Percentiles rank a stretch among this genome's conserved stretches.
Conservation (phyloP, 257 asterid species). For the Gardenia jasminoides region DNA sequence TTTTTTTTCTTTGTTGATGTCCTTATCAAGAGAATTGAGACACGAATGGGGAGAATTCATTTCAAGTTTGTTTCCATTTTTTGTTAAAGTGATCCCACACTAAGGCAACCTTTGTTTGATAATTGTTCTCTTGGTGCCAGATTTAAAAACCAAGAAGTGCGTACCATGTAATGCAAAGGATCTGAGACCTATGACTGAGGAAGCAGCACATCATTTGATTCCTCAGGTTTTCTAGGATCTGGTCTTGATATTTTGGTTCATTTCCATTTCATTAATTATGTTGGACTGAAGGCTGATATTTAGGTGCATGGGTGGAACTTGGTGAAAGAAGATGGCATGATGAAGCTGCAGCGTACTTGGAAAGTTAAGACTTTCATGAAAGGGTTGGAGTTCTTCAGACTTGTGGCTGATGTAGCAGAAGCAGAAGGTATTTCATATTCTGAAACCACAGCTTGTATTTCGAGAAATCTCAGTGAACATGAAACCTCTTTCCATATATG, state of each 20-base stretch:
- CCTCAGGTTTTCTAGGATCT: conserved; percentile 23
- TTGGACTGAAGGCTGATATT: neutral
- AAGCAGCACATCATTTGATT: conserved; percentile 34
- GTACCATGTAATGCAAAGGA: conserved; percentile 37
- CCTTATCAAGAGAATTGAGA: neutral
- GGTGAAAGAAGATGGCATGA: conserved; percentile 55
- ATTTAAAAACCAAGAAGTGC: conserved; percentile 80
- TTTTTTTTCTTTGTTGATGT: neutral
- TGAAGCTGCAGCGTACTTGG: conserved; percentile 80
- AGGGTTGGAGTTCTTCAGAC: conserved; percentile 83
- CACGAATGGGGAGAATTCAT: neutral
- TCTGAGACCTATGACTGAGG: conserved; percentile 43
- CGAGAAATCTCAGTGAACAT: neutral
- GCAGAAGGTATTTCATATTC: conserved; percentile 59
- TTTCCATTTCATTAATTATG: neutral
- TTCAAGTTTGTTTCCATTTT: neutral
- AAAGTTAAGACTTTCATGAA: conserved; percentile 80
- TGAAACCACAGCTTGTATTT: neutral
- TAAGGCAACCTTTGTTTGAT: neutral
- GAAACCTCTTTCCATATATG: neutral
- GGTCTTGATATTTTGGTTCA: neutral
- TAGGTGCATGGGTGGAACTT: conserved; percentile 86
- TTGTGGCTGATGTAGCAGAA: conserved; percentile 86
- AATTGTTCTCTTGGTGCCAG: conserved; percentile 37
- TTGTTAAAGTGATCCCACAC: neutral